These are phyloP conservation scores for Berkeleyomyces rouxiae DNA, from an alignment of 2,329 filamentous ascomycete genomes.

Conservation along the genomic window DNA sequence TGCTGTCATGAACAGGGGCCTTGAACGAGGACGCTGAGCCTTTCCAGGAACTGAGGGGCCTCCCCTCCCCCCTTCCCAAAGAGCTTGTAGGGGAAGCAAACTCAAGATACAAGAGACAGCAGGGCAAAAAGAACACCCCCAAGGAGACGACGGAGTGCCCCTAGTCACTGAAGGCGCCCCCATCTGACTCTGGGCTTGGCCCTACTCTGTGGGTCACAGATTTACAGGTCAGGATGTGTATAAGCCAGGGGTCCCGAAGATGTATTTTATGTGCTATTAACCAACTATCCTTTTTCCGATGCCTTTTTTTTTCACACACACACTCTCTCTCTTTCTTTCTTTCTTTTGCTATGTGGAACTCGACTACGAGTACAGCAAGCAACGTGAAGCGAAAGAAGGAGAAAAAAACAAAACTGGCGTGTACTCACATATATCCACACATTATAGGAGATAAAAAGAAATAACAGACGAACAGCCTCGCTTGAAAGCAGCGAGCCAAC, in stretches of 20 bases:
- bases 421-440: neutral
- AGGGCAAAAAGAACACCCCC: neutral
- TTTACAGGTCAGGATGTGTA: neutral
- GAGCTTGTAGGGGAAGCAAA: neutral
- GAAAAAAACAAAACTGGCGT: neutral
- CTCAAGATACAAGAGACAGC: neutral
- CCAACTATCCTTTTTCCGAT: no score
- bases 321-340: no score
- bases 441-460: neutral
- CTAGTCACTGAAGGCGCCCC: neutral
- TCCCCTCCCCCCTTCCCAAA: neutral
- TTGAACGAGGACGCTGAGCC: neutral
- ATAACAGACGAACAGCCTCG: neutral
- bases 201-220: neutral
- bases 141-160: neutral
- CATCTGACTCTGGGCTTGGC: neutral
- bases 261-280: neutral
- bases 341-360: neutral
- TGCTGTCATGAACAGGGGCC: neutral
- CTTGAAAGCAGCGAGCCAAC: neutral
- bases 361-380: neutral
- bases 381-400: neutral
- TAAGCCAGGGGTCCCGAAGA: neutral
- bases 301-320: neutral
- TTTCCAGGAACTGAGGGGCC: no score